phyloP scores from a whole-genome alignment of 805 yeast species.

The Alloascoidea africana region DNA sequence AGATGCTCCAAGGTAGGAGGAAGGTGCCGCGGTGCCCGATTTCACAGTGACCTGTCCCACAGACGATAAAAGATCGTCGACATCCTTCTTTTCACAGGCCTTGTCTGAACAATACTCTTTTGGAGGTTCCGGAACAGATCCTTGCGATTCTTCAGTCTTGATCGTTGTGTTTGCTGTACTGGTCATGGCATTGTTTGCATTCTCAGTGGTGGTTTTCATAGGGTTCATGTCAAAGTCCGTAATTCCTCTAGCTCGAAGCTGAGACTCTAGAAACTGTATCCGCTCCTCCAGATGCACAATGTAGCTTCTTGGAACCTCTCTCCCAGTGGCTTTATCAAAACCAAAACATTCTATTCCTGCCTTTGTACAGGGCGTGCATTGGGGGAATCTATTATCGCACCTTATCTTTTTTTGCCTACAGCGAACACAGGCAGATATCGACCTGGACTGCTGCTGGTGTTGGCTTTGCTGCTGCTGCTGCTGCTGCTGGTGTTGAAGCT shows the following conservation, averaged over 20 bases:
- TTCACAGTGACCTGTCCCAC: conserved; percentile 15
- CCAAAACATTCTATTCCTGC: conserved; percentile 69
- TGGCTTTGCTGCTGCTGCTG: neutral
- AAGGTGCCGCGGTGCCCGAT: conserved; percentile 9
- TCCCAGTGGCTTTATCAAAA: conserved; percentile 75
- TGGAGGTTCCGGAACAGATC: neutral
- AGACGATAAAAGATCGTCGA: conserved; percentile 12
- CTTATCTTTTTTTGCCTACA: conserved; percentile 55
- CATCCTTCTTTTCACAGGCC: conserved; percentile 6
- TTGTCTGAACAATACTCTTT: too few species aligned
- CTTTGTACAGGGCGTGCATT: conserved; percentile 45
- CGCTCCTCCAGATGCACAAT: conserved; percentile 58
- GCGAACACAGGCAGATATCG: conserved; percentile 75
- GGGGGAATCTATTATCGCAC: conserved; percentile 57
- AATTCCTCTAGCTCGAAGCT: conserved; percentile 27
- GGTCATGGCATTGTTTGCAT: neutral
- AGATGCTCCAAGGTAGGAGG: conserved; percentile 16
- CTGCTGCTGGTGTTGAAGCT: too few species aligned
- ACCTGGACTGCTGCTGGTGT: conserved; percentile 19
- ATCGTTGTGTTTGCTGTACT: neutral
- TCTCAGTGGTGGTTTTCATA: neutral
- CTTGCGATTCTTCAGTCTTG: neutral
- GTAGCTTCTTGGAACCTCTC: conserved; percentile 66
- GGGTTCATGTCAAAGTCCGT: neutral
- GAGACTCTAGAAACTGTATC: conserved; percentile 37